Conservation (phyloP, 768 basidiomycete species). For the Xerocomellus amylosporus region DNA sequence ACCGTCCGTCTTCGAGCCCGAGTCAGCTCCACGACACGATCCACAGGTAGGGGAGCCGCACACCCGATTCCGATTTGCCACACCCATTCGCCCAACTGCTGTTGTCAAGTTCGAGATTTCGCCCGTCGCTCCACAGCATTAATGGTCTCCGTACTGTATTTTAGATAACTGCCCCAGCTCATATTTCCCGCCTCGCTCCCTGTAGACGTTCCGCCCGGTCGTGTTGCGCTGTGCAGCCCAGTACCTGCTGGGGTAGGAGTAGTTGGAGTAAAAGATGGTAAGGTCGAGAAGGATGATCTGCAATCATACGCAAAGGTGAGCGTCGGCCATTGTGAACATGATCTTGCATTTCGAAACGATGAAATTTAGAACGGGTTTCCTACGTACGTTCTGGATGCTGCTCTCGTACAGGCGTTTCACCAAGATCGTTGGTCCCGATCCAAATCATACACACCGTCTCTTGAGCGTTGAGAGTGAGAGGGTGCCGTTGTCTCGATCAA, state of each 20-base stretch:
- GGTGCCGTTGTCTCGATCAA: too few species aligned
- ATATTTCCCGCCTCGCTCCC: conserved; percentile 5
- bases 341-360: neutral
- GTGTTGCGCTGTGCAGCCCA: conserved; percentile 52
- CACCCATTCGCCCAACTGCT: conserved; percentile 19
- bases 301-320: too few species aligned
- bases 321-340: too few species aligned
- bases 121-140: conserved; percentile 14
- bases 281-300: too few species aligned
- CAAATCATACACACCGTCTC: conserved; percentile 64
- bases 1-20: too few species aligned
- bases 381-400: conserved; percentile 64
- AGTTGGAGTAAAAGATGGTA: too few species aligned
- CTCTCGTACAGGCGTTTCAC: conserved; percentile 59
- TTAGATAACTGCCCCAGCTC: conserved; percentile 33
- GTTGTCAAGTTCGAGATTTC: conserved; percentile 13
- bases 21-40: too few species aligned
- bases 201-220: conserved; percentile 56
- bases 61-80: conserved; percentile 26
- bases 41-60: too few species aligned
- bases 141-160: conserved; percentile 37
- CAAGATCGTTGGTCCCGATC: conserved; percentile 69
- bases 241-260: too few species aligned
- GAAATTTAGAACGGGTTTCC: too few species aligned
- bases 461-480: conserved; percentile 30